These are phyloP conservation scores for Ophiostoma sp. DNA, from an alignment of 2,329 filamentous ascomycete genomes.

Conservation along the genomic window DNA sequence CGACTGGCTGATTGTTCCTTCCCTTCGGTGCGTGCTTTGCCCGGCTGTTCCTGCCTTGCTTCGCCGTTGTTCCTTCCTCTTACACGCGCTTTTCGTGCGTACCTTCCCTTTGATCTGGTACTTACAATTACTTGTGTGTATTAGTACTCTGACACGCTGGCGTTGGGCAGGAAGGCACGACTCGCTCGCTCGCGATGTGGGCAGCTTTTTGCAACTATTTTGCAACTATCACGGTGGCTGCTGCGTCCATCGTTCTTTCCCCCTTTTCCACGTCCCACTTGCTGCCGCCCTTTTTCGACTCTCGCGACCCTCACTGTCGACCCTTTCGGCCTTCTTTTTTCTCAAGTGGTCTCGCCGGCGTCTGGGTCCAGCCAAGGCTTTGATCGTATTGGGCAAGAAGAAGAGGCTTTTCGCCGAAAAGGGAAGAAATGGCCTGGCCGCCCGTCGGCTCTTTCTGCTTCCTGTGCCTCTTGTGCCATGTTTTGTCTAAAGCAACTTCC, in stretches of 20 bases:
- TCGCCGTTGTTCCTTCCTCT: not conserved
- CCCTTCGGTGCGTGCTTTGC: not conserved
- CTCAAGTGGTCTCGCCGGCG: not conserved
- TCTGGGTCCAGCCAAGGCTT: not conserved
- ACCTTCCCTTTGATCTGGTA: not conserved
- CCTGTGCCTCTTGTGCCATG: not conserved
- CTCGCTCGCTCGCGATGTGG: not conserved
- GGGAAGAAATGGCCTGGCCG: slow-evolving; percentile 13
- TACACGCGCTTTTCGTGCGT: not conserved
- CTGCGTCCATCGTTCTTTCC: slow-evolving; percentile 6
- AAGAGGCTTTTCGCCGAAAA: not conserved
- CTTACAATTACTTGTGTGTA: not conserved
- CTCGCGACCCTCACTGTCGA: not conserved
- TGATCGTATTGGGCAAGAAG: slow-evolving; percentile 7
- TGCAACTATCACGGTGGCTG: slow-evolving; percentile 15
- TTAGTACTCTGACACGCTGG: not conserved
- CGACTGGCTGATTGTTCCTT: not conserved
- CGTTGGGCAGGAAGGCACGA: slow-evolving; percentile 8
- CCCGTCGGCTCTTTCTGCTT: slow-evolving; percentile 3
- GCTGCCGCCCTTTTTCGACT: not conserved
- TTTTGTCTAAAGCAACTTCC: not conserved
- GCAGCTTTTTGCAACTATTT: not conserved
- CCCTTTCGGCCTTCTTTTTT: not conserved
- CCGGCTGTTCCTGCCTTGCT: not conserved
- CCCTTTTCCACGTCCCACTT: slow-evolving; percentile 17